Evolutionary conservation across 208 protist species (phyloP).

Genomic region (Porcisia hertigi): DNA sequence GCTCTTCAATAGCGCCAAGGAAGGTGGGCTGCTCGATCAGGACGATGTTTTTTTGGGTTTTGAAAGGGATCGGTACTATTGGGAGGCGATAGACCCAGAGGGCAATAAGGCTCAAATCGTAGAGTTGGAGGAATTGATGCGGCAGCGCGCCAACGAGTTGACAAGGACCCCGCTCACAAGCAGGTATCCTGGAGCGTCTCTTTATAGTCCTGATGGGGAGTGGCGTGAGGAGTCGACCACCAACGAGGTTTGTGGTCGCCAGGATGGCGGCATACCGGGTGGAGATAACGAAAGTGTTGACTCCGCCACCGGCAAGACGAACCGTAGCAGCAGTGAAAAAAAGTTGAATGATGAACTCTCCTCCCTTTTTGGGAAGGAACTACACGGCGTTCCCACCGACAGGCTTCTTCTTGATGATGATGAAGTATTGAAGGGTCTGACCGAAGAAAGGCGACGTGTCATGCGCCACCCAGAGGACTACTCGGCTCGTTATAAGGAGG

Average conservation of each 20-base stretch:
- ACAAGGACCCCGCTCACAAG: constrained; percentile 29
- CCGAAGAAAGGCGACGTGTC: constrained; percentile 39
- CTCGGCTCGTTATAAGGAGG: constrained; percentile 16
- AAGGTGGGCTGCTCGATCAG: constrained; percentile 47
- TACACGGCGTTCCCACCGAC: constrained; percentile 42
- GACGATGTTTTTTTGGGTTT: constrained; percentile 56
- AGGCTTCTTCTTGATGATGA: constrained; percentile 59
- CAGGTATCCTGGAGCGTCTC: constrained; percentile 32
- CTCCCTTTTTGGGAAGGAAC: constrained; percentile 62
- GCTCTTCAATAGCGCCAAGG: constrained; percentile 50
- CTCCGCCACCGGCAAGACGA: constrained; percentile 37
- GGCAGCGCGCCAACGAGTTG: constrained; percentile 21
- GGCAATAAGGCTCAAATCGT: constrained; percentile 27
- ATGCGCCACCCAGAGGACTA: constrained; percentile 13
- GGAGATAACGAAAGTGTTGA: constrained; percentile 31
- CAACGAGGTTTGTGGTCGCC: constrained; percentile 25
- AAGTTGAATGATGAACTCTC: constrained; percentile 48
- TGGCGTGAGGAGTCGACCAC: constrained; percentile 25
- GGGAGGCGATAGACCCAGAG: constrained; percentile 36
- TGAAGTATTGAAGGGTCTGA: constrained; percentile 46
- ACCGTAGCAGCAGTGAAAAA: constrained; percentile 38
- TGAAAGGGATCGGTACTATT: constrained; percentile 52
- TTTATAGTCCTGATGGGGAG: constrained; percentile 33
- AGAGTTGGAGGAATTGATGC: constrained; percentile 33
- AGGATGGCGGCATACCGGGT: constrained; percentile 8